Conservation (phyloP, 192 early-diverging fungal genomes). For the Coemansia pectinata region DNA sequence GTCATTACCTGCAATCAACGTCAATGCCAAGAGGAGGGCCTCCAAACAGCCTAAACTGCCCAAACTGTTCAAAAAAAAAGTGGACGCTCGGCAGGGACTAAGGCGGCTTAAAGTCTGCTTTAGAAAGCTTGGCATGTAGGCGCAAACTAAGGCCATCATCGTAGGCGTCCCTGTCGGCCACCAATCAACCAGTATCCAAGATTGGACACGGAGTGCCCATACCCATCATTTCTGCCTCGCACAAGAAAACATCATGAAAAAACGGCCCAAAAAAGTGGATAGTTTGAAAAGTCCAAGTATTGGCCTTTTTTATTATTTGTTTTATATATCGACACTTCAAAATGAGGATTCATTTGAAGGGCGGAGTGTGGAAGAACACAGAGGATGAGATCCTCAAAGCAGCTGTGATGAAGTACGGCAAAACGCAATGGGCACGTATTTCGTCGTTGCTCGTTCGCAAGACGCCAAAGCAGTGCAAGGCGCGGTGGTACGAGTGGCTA, state of each 20-base stretch:
- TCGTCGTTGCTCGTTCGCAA: slow-evolving; percentile 94
- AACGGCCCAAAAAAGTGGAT: neutral
- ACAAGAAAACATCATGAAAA: neutral
- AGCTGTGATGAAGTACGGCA: slow-evolving; percentile 96
- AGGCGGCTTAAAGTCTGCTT: neutral
- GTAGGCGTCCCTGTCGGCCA: neutral
- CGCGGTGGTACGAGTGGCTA: slow-evolving; percentile 99
- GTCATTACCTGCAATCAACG: neutral
- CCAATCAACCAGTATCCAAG: neutral
- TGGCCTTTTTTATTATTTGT: neutral
- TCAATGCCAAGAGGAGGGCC: neutral
- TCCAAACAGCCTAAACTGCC: too few relatives aligned
- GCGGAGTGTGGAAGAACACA: slow-evolving; percentile 99
- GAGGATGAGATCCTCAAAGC: slow-evolving; percentile 99
- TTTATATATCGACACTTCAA: neutral
- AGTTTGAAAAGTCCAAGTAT: neutral
- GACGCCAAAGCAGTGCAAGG: slow-evolving; percentile 98
- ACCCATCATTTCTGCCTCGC: too few relatives aligned
- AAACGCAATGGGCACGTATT: slow-evolving; percentile 99
- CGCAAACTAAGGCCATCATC: too few relatives aligned
- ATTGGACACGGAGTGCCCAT: too few relatives aligned
- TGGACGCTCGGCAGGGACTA: too few relatives aligned
- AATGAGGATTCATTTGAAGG: slow-evolving; percentile 56
- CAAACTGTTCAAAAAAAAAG: too few relatives aligned
- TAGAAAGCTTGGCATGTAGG: neutral